A percentile compares a stretch with the other conserved stretches of the same genome.
Evolutionary conservation across 805 yeast genomes (phyloP).

Genomic region (Saccharomycopsis fermentans): DNA sequence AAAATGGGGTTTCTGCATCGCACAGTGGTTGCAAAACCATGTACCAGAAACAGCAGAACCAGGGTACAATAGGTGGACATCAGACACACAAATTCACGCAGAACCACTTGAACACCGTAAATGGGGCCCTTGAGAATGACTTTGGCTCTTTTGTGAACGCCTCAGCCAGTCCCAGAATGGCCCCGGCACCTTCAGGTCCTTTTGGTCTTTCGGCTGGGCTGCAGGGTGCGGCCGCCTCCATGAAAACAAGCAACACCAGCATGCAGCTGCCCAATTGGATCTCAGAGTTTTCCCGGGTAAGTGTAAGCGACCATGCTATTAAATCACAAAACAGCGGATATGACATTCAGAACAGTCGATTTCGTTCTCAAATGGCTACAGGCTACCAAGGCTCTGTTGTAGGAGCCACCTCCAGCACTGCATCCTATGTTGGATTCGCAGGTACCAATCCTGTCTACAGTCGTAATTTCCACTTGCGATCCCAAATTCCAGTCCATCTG

Average conservation of each 20-base stretch:
- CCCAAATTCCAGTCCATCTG: conserved; percentile 1
- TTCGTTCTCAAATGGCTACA: too few species aligned
- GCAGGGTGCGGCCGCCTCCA: neutral
- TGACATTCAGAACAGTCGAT: neutral
- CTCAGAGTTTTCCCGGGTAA: neutral
- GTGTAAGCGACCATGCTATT: neutral
- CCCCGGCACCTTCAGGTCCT: conserved; percentile 2
- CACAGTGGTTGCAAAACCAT: neutral
- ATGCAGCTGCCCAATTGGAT: neutral
- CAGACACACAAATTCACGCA: neutral
- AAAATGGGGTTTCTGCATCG: neutral
- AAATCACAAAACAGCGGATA: neutral
- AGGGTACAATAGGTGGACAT: neutral
- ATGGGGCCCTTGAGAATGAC: conserved; percentile 8
- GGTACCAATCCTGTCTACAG: neutral
- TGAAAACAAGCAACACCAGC: neutral
- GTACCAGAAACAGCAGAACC: neutral
- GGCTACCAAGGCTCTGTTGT: neutral
- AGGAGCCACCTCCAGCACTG: neutral
- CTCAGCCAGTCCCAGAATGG: neutral
- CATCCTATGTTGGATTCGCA: neutral
- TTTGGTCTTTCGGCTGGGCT: neutral
- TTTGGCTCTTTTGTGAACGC: conserved; percentile 2
- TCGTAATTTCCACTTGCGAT: neutral
- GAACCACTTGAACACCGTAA: conserved; percentile 6